phyloP scores from a whole-genome alignment of 148 eudicot species.

The Heliamphora exappendiculata region DNA sequence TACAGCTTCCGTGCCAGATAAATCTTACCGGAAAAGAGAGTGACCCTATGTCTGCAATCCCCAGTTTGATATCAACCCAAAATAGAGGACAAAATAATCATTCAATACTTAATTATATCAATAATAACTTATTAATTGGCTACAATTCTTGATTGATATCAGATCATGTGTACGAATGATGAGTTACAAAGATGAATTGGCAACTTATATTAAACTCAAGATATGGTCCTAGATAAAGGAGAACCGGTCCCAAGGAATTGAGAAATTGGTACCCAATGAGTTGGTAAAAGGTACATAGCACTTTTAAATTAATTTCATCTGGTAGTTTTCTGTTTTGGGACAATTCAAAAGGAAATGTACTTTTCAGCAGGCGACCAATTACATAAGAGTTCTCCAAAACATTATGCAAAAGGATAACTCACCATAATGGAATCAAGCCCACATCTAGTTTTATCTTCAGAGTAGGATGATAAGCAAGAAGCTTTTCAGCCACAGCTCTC shows the following conservation, averaged over 20 bases:
- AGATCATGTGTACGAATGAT: not conserved
- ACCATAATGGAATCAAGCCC: constrained; percentile 82
- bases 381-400: not conserved
- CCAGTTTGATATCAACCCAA: no score
- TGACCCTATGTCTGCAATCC: no score
- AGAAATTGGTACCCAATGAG: not conserved
- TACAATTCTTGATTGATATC: not conserved
- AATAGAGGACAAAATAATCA: not conserved
- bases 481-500: constrained; percentile 49
- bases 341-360: not conserved
- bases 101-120: not conserved
- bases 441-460: constrained; percentile 76
- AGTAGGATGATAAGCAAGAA: constrained; percentile 73
- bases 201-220: not conserved
- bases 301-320: not conserved
- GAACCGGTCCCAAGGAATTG: not conserved
- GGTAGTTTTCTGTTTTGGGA: not conserved
- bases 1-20: not conserved
- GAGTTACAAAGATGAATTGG: not conserved
- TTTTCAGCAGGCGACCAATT: constrained; percentile 6
- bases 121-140: not conserved
- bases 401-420: constrained; percentile 13
- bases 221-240: not conserved
- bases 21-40: not conserved
- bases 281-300: constrained; percentile 3